Conservation (phyloP, 495 filamentous ascomycete genomes). For the Evernia prunastri region DNA sequence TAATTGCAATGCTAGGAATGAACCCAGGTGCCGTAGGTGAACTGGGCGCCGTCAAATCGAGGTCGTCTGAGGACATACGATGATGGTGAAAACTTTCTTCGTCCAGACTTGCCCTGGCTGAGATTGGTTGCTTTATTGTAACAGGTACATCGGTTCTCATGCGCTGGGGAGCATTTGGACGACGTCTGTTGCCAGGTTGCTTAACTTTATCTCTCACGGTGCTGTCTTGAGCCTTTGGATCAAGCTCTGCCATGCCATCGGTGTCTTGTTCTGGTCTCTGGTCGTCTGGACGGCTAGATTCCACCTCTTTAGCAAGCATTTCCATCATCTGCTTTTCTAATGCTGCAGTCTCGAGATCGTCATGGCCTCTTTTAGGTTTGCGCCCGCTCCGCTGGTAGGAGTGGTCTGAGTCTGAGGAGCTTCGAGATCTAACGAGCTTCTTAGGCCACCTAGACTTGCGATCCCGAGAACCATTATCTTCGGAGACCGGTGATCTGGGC, state of each 20-base stretch:
- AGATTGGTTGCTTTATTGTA: background rate
- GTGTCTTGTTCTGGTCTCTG: conserved; percentile 1
- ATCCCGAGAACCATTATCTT: conserved; percentile 16
- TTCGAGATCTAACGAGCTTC: conserved; percentile 23
- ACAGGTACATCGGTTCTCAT: conserved; percentile 18
- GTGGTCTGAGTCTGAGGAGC: conserved; percentile 25
- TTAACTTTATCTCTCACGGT: background rate
- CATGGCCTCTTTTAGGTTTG: conserved; percentile 15
- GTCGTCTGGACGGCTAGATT: conserved; percentile 31
- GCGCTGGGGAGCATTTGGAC: conserved; percentile 16
- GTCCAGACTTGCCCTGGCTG: conserved; percentile 20
- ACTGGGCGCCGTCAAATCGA: conserved; percentile 43
- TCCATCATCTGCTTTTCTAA: conserved; percentile 63
- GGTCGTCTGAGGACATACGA: conserved; percentile 42
- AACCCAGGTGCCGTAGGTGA: conserved; percentile 41
- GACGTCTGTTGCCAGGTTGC: conserved; percentile 2
- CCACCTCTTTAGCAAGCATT: conserved; percentile 50
- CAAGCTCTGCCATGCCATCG: background rate
- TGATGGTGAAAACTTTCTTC: conserved; percentile 27
- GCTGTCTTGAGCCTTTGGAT: background rate
- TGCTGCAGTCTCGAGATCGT: conserved; percentile 43
- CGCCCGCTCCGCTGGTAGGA: conserved; percentile 16
- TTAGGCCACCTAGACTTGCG: conserved; percentile 24
- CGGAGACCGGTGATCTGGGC: conserved; percentile 7
- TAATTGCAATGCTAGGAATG: conserved; percentile 52